These are phyloP conservation scores for Nasturtium officinale DNA, from an alignment of 345 rosid species.

Conservation along the genomic window DNA sequence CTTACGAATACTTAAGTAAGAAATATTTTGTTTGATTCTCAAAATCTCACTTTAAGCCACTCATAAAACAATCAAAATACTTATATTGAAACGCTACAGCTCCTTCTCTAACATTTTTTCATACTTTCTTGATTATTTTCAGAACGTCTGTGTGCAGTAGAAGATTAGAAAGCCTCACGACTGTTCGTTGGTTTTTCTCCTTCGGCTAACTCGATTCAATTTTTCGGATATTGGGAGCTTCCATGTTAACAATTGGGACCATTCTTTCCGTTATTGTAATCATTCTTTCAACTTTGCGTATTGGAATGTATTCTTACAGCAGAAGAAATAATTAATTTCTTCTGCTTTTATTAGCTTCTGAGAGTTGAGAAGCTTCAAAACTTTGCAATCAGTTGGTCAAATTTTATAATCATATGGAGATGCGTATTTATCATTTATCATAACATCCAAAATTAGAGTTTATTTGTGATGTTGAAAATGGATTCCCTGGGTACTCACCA, in stretches of 20 bases:
- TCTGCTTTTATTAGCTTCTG: constrained; percentile 33
- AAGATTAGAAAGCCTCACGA: constrained; percentile 44
- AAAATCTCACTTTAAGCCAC: constrained; percentile 2
- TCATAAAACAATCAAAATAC: not conserved
- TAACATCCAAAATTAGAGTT: not conserved
- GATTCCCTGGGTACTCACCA: no score
- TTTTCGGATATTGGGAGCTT: constrained; percentile 31
- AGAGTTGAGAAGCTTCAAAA: constrained; percentile 30
- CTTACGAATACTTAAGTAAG: constrained; percentile 98
- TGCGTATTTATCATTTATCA: not conserved
- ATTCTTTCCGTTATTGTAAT: constrained; percentile 40
- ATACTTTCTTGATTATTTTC: constrained; percentile 30
- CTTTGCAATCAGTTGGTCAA: constrained; percentile 7
- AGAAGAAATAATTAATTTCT: constrained; percentile 31
- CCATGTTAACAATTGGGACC: constrained; percentile 35
- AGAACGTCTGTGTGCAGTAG: constrained; percentile 85
- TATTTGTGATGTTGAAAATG: constrained; percentile 13
- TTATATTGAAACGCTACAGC: not conserved
- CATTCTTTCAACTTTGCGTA: constrained; percentile 43
- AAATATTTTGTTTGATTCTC: constrained; percentile 2
- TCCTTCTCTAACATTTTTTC: constrained; percentile 12
- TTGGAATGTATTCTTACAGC: constrained; percentile 38
- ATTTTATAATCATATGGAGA: not conserved
- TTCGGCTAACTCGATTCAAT: constrained; percentile 38
- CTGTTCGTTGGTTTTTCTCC: constrained; percentile 15